phyloP scores from a whole-genome alignment of 768 basidiomycete genomes.

The Trametes cingulata region DNA sequence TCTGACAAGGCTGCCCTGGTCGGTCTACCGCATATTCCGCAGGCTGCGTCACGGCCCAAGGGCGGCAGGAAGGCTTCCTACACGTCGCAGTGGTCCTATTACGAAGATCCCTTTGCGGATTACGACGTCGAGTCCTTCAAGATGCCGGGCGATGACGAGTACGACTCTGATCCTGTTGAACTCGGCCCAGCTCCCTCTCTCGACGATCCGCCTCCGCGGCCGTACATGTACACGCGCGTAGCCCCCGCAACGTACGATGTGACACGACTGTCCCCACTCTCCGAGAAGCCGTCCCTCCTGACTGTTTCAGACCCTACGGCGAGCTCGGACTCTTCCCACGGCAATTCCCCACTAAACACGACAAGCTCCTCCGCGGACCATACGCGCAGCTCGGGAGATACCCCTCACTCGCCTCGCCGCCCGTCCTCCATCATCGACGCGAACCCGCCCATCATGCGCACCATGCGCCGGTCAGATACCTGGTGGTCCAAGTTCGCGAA shows the following conservation, averaged over 20 bases:
- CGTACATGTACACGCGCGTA: slow-evolving; percentile 22
- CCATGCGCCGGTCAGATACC: slow-evolving; percentile 64
- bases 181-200: slow-evolving; percentile 17
- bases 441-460: slow-evolving; percentile 41
- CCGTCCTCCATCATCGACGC: slow-evolving; percentile 48
- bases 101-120: slow-evolving; percentile 31
- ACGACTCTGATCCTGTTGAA: slow-evolving; percentile 26
- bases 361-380: slow-evolving; percentile 31
- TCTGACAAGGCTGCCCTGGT: slow-evolving; percentile 44
- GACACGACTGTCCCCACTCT: slow-evolving; percentile 27
- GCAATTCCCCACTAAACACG: slow-evolving; percentile 22
- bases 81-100: slow-evolving; percentile 21
- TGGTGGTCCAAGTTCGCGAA: slow-evolving; percentile 81
- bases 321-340: slow-evolving; percentile 25
- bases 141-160: slow-evolving; percentile 23
- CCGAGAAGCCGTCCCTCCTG: slow-evolving; percentile 26
- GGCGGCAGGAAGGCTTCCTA: slow-evolving; percentile 25
- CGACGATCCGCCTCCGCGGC: slow-evolving; percentile 28
- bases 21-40: slow-evolving; percentile 4
- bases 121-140: slow-evolving; percentile 27
- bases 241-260: slow-evolving; percentile 20
- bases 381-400: slow-evolving; percentile 29
- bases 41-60: slow-evolving; percentile 20
- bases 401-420: slow-evolving; percentile 29
- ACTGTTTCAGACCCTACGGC: slow-evolving; percentile 23